phyloP scores from a whole-genome alignment of 495 filamentous ascomycete species.

The Xylaria venustula region DNA sequence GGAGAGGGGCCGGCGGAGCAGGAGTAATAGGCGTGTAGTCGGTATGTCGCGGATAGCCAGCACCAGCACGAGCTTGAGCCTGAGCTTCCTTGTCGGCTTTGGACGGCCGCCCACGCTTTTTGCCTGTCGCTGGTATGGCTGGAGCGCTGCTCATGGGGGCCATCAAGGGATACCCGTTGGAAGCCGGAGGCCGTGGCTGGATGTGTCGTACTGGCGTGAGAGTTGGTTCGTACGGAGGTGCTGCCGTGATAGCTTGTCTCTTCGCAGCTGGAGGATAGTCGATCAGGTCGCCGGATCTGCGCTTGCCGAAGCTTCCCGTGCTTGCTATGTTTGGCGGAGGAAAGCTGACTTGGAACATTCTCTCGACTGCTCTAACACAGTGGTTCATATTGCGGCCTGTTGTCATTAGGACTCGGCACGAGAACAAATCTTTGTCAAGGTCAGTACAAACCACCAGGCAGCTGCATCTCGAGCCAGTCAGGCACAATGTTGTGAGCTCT shows the following conservation, averaged over 20 bases:
- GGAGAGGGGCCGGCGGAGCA: conserved; percentile 32
- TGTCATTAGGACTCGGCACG: conserved; percentile 24
- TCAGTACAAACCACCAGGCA: conserved; percentile 43
- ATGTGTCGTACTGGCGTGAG: conserved; percentile 26
- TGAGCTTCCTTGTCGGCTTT: conserved; percentile 36
- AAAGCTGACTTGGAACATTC: conserved; percentile 41
- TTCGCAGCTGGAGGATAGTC: conserved; percentile 42
- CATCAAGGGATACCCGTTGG: conserved; percentile 36
- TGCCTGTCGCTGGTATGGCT: conserved; percentile 26
- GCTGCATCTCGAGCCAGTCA: conserved; percentile 46
- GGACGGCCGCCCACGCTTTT: conserved; percentile 35
- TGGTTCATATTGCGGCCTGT: conserved; percentile 50
- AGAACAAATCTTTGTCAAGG: conserved; percentile 15
- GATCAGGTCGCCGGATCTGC: conserved; percentile 43
- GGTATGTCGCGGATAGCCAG: conserved; percentile 30
- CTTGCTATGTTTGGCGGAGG: conserved; percentile 32
- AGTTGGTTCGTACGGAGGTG: conserved; percentile 27
- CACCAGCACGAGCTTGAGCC: conserved; percentile 27
- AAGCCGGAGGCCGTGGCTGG: conserved; percentile 28
- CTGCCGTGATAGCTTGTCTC: conserved; percentile 36
- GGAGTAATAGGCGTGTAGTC: conserved; percentile 39
- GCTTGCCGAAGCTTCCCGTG: conserved; percentile 38
- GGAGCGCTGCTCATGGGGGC: conserved; percentile 6
- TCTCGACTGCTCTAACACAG: conserved; percentile 41
- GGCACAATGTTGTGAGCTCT: conserved; percentile 41